Base-by-base conservation (phyloP, 208 protist species). In the Leishmania amazonensis region DNA sequence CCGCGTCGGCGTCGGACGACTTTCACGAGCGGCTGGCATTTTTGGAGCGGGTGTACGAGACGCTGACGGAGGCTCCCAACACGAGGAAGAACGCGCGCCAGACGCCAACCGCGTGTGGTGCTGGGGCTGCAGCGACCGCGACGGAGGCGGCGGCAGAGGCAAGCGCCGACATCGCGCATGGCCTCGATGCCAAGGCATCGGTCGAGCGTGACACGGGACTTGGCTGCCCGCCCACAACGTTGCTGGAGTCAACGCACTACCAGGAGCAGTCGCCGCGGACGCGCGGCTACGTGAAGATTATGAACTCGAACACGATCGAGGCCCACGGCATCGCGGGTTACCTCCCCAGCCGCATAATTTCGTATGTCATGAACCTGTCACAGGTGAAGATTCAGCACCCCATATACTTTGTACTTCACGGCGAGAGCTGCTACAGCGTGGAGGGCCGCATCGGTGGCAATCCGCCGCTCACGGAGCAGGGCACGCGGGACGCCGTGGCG, bases 321-420 rank as follows among this genome's bases (percentile, higher is more conserved):
- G 88, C 88, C 1, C 87, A 95, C 82, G 91, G 93, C 75, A 84
- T 97, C n/a, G 85, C 76, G 6, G 94, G 94, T 53, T 96, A 94
- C 79, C 80, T 91, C 8, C 88, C 89, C 21, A 93, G 89, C 75
- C 91, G 91, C 72, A 96, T 97, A 78, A 83, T 97, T 24, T 94
- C 87, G 1, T 97, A 91, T 83, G 86, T 95, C n/a, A 94, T 97
- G 92, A 97, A 94, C 81, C 78, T 98, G 21, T 93, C 93, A 13
- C 91, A 96, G 84, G 74, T 84, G 19, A 97, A 96, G 84, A 90
- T 97, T 1, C 93, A 94, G 76, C 93, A 96, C 71, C 95, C 95
- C 54, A 98, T 98, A 73, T 98, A 94, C 86, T 98, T 98, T 86
- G 83, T 95, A 11, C 92, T 93, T 6, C 93, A 98, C 79, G 95